Conservation (phyloP, 768 basidiomycete genomes). For the Tephrocybe sp. region DNA sequence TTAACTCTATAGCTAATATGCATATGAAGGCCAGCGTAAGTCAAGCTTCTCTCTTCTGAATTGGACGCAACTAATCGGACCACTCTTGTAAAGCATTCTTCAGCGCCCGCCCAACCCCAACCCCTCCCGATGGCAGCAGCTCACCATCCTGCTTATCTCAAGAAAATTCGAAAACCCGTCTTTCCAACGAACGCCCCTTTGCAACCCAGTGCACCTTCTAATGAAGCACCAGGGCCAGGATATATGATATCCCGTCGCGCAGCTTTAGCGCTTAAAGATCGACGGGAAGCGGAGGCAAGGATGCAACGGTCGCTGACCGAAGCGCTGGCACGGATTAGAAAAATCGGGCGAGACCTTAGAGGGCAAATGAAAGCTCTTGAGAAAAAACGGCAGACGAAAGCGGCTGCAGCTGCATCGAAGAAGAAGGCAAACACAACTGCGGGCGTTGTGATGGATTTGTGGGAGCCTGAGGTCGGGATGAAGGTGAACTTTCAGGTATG, state of each 20-base stretch:
- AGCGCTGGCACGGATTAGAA: slow-evolving; percentile 19
- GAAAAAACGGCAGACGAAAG: neutral
- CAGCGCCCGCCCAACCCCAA: slow-evolving; percentile 5
- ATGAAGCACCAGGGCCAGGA: neutral
- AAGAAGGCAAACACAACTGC: neutral
- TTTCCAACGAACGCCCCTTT: slow-evolving; percentile 11
- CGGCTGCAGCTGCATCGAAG: no score
- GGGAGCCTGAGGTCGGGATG: slow-evolving; percentile 11
- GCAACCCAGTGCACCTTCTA: neutral
- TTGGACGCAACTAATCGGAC: neutral
- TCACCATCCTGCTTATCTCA: slow-evolving; percentile 38
- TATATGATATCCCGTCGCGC: slow-evolving; percentile 3
- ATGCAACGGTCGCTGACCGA: slow-evolving; percentile 23
- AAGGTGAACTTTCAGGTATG: slow-evolving; percentile 20
- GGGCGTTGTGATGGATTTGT: slow-evolving; percentile 13
- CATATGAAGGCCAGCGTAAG: neutral
- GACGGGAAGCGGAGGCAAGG: slow-evolving; percentile 21
- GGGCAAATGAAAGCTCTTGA: slow-evolving; percentile 1
- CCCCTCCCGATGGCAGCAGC: slow-evolving; percentile 46
- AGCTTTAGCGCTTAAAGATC: slow-evolving; percentile 18
- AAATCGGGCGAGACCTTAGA: slow-evolving; percentile 8
- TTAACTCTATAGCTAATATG: neutral
- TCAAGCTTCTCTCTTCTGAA: neutral
- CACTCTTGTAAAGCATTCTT: neutral
- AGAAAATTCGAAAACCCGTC: slow-evolving; percentile 29